Evolutionary conservation across 139 green algal genomes (phyloP).

Genomic region (Micromonas pusilla): DNA sequence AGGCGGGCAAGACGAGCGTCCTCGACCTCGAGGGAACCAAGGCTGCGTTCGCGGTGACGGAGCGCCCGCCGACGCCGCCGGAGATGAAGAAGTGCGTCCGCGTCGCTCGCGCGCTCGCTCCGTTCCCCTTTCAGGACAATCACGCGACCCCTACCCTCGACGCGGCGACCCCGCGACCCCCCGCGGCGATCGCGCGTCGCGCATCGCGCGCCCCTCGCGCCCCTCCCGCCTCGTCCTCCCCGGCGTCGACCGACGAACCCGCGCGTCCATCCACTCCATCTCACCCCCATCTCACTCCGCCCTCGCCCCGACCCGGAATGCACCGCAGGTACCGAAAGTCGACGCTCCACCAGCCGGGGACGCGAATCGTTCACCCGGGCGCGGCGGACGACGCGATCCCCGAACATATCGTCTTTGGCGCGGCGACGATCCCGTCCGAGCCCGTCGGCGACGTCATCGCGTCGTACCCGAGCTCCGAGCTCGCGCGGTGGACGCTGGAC

Average conservation of each 20-base stretch:
- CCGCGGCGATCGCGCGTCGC: too few relatives aligned
- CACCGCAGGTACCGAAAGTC: slow-evolving; percentile 53
- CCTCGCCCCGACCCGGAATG: too few relatives aligned
- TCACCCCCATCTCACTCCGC: too few relatives aligned
- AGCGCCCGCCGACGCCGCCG: slow-evolving; percentile 44
- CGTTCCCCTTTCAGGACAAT: too few relatives aligned
- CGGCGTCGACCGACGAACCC: too few relatives aligned
- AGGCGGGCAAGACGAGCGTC: neutral
- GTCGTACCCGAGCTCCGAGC: slow-evolving; percentile 46
- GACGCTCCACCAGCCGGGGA: slow-evolving; percentile 54
- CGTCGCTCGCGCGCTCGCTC: too few relatives aligned
- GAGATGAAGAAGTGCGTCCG: slow-evolving; percentile 54
- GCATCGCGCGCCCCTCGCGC: too few relatives aligned
- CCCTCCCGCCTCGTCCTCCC: too few relatives aligned
- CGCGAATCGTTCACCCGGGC: slow-evolving; percentile 51
- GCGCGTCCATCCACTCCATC: too few relatives aligned
- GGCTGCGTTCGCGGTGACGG: neutral
- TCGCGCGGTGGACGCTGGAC: slow-evolving; percentile 55
- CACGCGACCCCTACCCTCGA: too few relatives aligned
- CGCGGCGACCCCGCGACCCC: too few relatives aligned
- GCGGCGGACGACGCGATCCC: slow-evolving; percentile 37
- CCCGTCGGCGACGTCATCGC: slow-evolving; percentile 45
- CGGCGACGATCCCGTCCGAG: slow-evolving; percentile 37
- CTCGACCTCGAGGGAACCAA: neutral
- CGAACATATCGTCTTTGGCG: slow-evolving; percentile 42